phyloP scores from a whole-genome alignment of 139 green algal genomes.

The Nannochloris sp. region DNA sequence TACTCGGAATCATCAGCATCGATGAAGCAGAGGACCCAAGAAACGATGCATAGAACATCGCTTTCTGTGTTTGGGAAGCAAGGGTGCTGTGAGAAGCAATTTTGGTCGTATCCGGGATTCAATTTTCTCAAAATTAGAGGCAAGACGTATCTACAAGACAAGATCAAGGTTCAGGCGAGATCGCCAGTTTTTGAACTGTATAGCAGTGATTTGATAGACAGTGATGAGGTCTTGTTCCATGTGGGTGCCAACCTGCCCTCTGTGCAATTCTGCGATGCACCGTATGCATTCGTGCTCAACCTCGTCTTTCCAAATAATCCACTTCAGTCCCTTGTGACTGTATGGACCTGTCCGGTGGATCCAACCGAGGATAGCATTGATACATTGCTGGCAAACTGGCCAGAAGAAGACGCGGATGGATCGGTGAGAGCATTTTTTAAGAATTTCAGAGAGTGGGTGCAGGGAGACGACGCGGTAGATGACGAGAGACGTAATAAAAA shows the following conservation, averaged over 20 bases:
- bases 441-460: constrained; percentile 29
- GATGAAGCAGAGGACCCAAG: not conserved
- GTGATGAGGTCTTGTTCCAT: constrained; percentile 34
- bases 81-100: not conserved
- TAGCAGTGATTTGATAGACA: constrained; percentile 28
- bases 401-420: constrained; percentile 14
- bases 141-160: constrained; percentile 43
- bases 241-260: constrained; percentile 34
- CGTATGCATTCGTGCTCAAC: constrained; percentile 25
- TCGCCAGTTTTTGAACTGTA: constrained; percentile 26
- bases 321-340: constrained; percentile 13
- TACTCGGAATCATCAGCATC: not conserved
- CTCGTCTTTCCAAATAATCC: constrained; percentile 24
- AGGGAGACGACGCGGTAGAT: constrained; percentile 26
- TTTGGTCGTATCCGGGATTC: not conserved
- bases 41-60: not conserved
- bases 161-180: constrained; percentile 23
- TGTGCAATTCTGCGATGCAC: constrained; percentile 19
- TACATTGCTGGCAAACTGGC: constrained; percentile 5
- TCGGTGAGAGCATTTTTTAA: constrained; percentile 26
- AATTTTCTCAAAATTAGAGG: constrained; percentile 38
- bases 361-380: not conserved
- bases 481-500: constrained; percentile 27
- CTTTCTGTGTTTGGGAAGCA: not conserved
- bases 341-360: constrained; percentile 9